These are phyloP conservation scores for Claviceps purpurea DNA, from an alignment of 2,329 filamentous ascomycete genomes.

Conservation along the genomic window DNA sequence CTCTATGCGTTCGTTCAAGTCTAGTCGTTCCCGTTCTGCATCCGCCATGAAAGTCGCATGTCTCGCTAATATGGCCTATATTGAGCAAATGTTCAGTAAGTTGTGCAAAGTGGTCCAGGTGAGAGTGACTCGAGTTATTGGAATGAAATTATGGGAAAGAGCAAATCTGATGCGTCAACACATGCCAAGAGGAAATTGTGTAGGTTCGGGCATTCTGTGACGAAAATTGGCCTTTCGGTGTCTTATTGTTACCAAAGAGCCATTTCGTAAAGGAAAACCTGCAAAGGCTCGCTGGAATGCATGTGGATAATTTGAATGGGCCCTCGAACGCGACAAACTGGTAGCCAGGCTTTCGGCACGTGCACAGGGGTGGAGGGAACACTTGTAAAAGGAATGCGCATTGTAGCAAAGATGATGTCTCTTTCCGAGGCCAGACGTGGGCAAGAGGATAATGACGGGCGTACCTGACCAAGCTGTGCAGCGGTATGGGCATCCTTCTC, in stretches of 20 bases:
- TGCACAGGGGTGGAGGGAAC: background rate
- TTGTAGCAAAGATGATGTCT: background rate
- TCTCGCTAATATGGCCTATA: constrained; percentile 78
- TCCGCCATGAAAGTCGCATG: constrained; percentile 93
- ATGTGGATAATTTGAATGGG: background rate
- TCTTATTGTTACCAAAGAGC: background rate
- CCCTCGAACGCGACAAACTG: background rate
- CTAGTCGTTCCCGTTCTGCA: constrained; percentile 69
- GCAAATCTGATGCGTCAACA: background rate
- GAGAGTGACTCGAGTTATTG: background rate
- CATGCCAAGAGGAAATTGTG: background rate
- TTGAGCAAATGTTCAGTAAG: constrained; percentile 52
- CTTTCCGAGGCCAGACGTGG: background rate
- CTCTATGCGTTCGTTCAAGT: constrained; percentile 60
- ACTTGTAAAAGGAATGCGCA: background rate
- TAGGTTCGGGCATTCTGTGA: background rate
- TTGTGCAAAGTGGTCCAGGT: constrained; percentile 16
- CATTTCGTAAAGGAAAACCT: background rate
- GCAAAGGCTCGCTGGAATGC: constrained; percentile 2
- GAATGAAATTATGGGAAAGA: background rate
- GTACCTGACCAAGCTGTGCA: constrained; percentile 82
- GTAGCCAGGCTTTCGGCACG: background rate
- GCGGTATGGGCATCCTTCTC: constrained; percentile 82
- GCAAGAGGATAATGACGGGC: constrained; percentile 16
- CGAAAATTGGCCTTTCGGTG: too few relatives aligned